A percentile compares a stretch with the other conserved stretches of the same genome.
Evolutionary conservation across 1,284 basidiomycete genomes (phyloP).

Genomic region (Sphaerobolus stellatus): DNA sequence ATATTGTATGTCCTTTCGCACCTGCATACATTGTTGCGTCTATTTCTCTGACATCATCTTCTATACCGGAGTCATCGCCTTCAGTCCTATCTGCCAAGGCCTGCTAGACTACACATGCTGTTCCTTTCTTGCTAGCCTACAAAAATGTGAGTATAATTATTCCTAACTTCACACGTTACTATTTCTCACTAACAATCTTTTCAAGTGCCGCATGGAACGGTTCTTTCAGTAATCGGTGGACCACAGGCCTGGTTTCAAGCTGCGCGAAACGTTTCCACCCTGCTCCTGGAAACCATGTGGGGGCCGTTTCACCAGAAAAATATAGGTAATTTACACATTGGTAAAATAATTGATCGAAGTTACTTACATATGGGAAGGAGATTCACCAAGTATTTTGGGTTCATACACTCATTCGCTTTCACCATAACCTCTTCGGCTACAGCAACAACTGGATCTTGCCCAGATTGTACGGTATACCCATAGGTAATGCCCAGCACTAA

Average conservation of each 20-base stretch:
- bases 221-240: too few species aligned
- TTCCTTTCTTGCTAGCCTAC: neutral
- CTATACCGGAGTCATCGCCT: neutral
- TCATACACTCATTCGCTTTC: neutral
- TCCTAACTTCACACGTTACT: too few species aligned
- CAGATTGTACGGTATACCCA: neutral
- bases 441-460: neutral
- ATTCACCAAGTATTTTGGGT: neutral
- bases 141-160: too few species aligned
- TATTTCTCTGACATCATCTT: slow-evolving; percentile 6
- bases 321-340: too few species aligned
- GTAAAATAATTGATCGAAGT: too few species aligned
- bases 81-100: neutral
- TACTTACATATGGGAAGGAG: neutral
- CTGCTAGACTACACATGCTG: slow-evolving; percentile 1
- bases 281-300: too few species aligned
- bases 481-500: neutral
- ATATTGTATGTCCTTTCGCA: too few species aligned
- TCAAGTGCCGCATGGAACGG: too few species aligned
- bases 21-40: slow-evolving; percentile 10
- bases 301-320: too few species aligned
- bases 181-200: too few species aligned
- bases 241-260: too few species aligned
- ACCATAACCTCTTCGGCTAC: neutral
- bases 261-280: too few species aligned